Conservation (phyloP, 495 filamentous ascomycete species). For the Sordaria brevicollis region DNA sequence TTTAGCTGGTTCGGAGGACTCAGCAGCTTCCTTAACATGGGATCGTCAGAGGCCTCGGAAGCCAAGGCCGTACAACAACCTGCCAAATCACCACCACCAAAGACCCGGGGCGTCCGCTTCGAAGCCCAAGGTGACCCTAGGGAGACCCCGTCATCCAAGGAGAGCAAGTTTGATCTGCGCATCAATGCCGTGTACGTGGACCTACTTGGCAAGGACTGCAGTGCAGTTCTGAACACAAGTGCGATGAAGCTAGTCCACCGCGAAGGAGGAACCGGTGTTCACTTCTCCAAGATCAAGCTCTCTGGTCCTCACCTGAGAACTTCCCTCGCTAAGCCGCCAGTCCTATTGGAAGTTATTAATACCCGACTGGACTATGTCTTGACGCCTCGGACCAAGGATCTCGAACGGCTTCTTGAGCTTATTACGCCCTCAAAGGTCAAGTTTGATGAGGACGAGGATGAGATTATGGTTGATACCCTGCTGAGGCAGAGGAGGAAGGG, state of each 20-base stretch:
- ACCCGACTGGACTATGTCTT: slow-evolving; percentile 65
- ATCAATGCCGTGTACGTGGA: slow-evolving; percentile 66
- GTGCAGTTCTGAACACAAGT: slow-evolving; percentile 60
- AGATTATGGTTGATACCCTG: slow-evolving; percentile 89
- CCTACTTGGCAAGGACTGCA: slow-evolving; percentile 66
- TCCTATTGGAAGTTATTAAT: slow-evolving; percentile 43
- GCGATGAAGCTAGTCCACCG: slow-evolving; percentile 70
- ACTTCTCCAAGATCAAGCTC: slow-evolving; percentile 65
- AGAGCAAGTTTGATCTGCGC: slow-evolving; percentile 62
- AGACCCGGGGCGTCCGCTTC: slow-evolving; percentile 62
- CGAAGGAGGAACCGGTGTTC: slow-evolving; percentile 54
- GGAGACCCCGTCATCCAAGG: slow-evolving; percentile 32
- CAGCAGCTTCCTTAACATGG: slow-evolving; percentile 81
- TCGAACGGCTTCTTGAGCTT: slow-evolving; percentile 71
- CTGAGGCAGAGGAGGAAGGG: slow-evolving; percentile 85
- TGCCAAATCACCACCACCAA: slow-evolving; percentile 24
- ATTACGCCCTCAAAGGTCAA: slow-evolving; percentile 87
- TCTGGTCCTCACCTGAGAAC: slow-evolving; percentile 54
- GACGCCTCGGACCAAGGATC: slow-evolving; percentile 65
- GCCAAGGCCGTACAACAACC: slow-evolving; percentile 33
- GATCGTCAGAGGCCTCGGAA: slow-evolving; percentile 53
- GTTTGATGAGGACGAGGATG: slow-evolving; percentile 77
- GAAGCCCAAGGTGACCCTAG: slow-evolving; percentile 43
- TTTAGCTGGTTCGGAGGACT: slow-evolving; percentile 84
- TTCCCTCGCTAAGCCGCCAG: slow-evolving; percentile 38